Base-by-base conservation (phyloP, 805 yeast species). In the Wickerhamomyces queroliae region DNA sequence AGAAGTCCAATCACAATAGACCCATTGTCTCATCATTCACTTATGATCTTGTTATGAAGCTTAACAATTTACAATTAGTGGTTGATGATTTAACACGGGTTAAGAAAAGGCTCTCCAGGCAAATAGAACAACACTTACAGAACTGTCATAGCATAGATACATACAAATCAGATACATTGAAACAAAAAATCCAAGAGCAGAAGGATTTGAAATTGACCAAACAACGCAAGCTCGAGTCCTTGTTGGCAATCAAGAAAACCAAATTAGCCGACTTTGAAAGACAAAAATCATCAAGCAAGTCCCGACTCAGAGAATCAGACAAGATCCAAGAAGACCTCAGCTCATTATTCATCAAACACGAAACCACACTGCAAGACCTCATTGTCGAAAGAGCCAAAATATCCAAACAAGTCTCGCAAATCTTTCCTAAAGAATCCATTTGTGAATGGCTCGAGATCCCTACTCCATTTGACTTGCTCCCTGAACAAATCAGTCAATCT, bases 21-120 rank as follows among this genome's bases (percentile, higher is more conserved):
- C 24, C 20, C 46, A 37, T 25, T 8, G 41, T 40, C 5, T 38
- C 35, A 9, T 55, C 67, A 1, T 56, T 69, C 38, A 51, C 64
- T 0, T 69, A 61, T 45, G 72, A 67, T 40, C 64, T 62, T 21
- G 56, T 66, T 11, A 65, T 69, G 71, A 67, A 66, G 37, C 38
- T 69, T 42, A 65, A 65, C 36, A 66, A 66, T 23, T 46, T 64
- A 12, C 62, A 64, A 13, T 43, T 55, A 15, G 63, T 68, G 37
- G 56, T 66, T 10, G 53, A 56, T 23, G 74, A 69, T 37, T 38
- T 65, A 19, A 38, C 38, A 16, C 29, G 18, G 4, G 48, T 55
- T 15, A 58, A 54, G 32, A 12, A n/a, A 13, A 42, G 26, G 5
- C 20, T 52, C 7, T 42, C 48, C 6, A 12, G 5, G 6, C 23